Evolutionary conservation across 2,329 filamentous ascomycete species (phyloP).

Genomic region (Fusarium graminum): DNA sequence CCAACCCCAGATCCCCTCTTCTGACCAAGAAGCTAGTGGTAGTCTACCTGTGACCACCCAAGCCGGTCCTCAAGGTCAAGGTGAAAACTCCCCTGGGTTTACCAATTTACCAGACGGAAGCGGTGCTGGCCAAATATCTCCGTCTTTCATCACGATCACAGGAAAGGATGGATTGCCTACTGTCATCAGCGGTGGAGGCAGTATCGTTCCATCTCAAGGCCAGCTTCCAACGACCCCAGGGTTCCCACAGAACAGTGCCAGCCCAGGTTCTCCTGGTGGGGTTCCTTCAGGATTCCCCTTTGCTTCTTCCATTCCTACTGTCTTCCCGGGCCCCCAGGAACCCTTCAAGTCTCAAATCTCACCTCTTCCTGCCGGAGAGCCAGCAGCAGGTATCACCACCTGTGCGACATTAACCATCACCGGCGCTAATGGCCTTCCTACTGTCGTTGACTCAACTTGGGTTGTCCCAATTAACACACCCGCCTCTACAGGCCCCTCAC

Average conservation of each 20-base stretch:
- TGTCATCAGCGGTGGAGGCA: slow-evolving; percentile 38
- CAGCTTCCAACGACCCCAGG: slow-evolving; percentile 29
- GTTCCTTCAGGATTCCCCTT: slow-evolving; percentile 29
- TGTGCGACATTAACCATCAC: slow-evolving; percentile 50
- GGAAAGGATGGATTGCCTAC: slow-evolving; percentile 49
- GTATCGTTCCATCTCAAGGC: slow-evolving; percentile 18
- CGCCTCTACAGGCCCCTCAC: slow-evolving; percentile 26
- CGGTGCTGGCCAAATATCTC: slow-evolving; percentile 21
- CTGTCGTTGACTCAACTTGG: slow-evolving; percentile 54
- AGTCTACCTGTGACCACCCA: slow-evolving; percentile 40
- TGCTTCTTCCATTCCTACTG: slow-evolving; percentile 30
- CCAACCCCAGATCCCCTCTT: slow-evolving; percentile 24
- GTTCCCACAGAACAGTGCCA: slow-evolving; percentile 21
- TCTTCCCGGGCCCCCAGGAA: slow-evolving; percentile 17
- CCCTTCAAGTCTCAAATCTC: slow-evolving; percentile 24
- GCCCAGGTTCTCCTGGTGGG: slow-evolving; percentile 33
- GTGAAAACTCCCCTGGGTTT: slow-evolving; percentile 27
- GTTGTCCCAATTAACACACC: slow-evolving; percentile 44
- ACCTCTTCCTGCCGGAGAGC: slow-evolving; percentile 17
- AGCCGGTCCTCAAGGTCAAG: slow-evolving; percentile 30
- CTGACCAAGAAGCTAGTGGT: slow-evolving; percentile 36
- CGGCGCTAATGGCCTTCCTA: slow-evolving; percentile 53
- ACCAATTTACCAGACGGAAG: slow-evolving; percentile 29
- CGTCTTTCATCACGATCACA: slow-evolving; percentile 42
- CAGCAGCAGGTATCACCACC: slow-evolving; percentile 38